phyloP scores from a whole-genome alignment of 2,329 filamentous ascomycete genomes.

The Truncatella angustata region DNA sequence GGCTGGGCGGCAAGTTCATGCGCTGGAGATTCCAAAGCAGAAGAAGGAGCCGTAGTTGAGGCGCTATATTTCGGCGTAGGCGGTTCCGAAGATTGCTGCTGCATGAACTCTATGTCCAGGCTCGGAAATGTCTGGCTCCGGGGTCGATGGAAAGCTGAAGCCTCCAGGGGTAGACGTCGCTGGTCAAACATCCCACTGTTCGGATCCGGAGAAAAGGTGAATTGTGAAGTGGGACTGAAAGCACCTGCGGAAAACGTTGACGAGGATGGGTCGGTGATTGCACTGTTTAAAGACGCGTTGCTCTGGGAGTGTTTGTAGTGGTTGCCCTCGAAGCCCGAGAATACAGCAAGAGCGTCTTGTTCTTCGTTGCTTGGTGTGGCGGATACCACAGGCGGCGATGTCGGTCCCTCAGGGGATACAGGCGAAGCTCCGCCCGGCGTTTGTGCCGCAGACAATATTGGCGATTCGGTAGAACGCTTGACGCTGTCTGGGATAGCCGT shows the following conservation, averaged over 20 bases:
- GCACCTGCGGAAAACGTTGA: constrained; percentile 71
- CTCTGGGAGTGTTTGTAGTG: constrained; percentile 64
- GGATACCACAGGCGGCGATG: constrained; percentile 69
- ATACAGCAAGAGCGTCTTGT: constrained; percentile 57
- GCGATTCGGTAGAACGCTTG: constrained; percentile 53
- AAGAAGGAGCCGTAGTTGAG: constrained; percentile 47
- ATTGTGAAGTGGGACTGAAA: constrained; percentile 72
- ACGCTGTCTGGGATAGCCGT: constrained; percentile 70
- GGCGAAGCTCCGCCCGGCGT: constrained; percentile 70
- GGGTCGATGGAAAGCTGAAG: constrained; percentile 66
- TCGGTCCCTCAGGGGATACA: constrained; percentile 64
- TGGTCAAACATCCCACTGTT: constrained; percentile 64
- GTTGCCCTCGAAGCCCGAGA: constrained; percentile 56
- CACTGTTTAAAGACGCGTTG: constrained; percentile 65
- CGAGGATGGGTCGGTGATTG: constrained; percentile 60
- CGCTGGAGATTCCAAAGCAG: constrained; percentile 50
- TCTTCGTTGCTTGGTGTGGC: constrained; percentile 69
- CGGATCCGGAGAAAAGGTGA: constrained; percentile 73
- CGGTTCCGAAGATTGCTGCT: constrained; percentile 39
- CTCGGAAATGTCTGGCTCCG: constrained; percentile 85
- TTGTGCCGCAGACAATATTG: constrained; percentile 54
- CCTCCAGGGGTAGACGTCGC: constrained; percentile 32
- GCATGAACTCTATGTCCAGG: constrained; percentile 60
- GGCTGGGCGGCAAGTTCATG: constrained; percentile 42
- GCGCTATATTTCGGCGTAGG: constrained; percentile 50